Evolutionary conservation across 495 filamentous ascomycete genomes (phyloP), one percentile per base, ranked within the genome.

Genomic region (Xylaria scruposa): DNA sequence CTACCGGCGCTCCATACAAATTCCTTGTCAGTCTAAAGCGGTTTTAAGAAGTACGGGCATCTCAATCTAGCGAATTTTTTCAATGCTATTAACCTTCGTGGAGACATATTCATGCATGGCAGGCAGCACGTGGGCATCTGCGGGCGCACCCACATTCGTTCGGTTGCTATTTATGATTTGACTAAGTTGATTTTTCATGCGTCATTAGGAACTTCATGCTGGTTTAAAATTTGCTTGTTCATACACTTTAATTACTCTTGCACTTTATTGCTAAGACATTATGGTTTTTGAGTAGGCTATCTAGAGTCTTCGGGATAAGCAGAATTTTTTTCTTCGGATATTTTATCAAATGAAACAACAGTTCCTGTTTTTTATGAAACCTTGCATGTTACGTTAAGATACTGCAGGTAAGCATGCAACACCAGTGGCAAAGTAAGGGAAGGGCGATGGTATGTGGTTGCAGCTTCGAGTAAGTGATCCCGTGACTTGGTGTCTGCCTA

Each of bases 401-500:
- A 49, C n/a, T 6, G 19, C 17, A 49, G 46, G 46, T 19, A 49
- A 49, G 46, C n/a, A 49, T n/a, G 46, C 17, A 47, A 4, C 44
- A 46, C 1, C 44, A 47, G 44, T n/a, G 17, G 44, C n/a, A 51
- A 24, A 51, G n/a, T 24, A 9, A 26, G 12, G 24, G 40, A 26
- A 46, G 36, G 65, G 3, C 5, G 61, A 12, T 31, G 24, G 13
- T 10, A 56, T 54, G 65, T 49, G 56, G 29, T 63, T n/a, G 68
- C 13, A 56, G 19, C 51, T 40, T 10, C 2, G 15, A 26, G 46
- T n/a, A 26, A 47, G 10, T 17, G 29, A 68, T 78, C 76, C 65
- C 63, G 76, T 78, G 76, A 74, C 64, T 60, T 78, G 74, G 76
- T 74, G 76, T 78, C 67, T 68, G 72, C 71, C 59, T 70, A 47